These are phyloP conservation scores for Saccharomycopsis capsularis DNA, from an alignment of 805 yeast genomes.

Conservation along the genomic window DNA sequence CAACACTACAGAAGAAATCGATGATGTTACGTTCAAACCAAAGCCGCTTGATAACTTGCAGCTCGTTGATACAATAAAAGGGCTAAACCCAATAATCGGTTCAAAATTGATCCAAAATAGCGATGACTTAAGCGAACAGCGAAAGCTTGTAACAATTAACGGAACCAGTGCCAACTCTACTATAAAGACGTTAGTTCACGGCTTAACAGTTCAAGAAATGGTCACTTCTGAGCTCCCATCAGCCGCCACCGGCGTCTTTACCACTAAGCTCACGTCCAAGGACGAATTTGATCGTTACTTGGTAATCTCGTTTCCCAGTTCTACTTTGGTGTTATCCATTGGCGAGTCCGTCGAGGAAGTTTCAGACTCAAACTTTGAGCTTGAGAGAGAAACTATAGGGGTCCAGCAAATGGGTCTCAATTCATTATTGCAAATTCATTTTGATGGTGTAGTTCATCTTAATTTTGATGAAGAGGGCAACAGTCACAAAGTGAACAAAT, in stretches of 20 bases:
- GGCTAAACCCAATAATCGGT: conserved; percentile 46
- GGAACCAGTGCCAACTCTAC: conserved; percentile 41
- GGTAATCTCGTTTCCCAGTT: conserved; percentile 55
- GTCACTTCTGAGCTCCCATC: conserved; percentile 75
- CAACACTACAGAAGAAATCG: conserved; percentile 29
- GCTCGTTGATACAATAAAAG: conserved; percentile 42
- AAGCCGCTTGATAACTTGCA: conserved; percentile 46
- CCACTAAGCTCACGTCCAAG: conserved; percentile 41
- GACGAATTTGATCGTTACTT: conserved; percentile 55
- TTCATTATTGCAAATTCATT: conserved; percentile 67
- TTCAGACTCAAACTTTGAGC: conserved; percentile 53
- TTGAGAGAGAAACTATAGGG: conserved; percentile 53
- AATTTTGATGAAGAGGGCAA: conserved; percentile 28
- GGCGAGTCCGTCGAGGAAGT: conserved; percentile 80
- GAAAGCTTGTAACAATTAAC: conserved; percentile 31
- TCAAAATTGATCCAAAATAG: conserved; percentile 29
- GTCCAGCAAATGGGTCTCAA: conserved; percentile 59
- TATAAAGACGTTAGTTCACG: conserved; percentile 45
- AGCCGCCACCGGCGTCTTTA: conserved; percentile 54
- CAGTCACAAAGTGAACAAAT: conserved; percentile 41
- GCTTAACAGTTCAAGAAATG: conserved; percentile 51
- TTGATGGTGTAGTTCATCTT: conserved; percentile 62
- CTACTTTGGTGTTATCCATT: conserved; percentile 66
- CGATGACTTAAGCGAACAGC: background rate
- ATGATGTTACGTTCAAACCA: conserved; percentile 27